Evolutionary conservation across 495 filamentous ascomycete species (phyloP).

Genomic region (Aspergillus asperescens): DNA sequence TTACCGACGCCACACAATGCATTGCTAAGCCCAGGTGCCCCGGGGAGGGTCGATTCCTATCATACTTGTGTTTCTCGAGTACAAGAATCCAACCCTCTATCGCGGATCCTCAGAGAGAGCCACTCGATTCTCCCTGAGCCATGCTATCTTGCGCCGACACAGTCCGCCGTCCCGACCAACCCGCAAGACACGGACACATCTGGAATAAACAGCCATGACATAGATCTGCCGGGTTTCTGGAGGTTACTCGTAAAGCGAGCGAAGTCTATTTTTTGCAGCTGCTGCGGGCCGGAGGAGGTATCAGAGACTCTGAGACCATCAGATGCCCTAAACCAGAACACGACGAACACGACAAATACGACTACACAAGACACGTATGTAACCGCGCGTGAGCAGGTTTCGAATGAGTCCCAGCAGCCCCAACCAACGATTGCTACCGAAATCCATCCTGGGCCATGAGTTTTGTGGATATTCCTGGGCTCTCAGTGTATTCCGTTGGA

Average conservation of each 20-base stretch:
- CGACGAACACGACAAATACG: conserved; percentile 4
- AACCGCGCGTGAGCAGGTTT: conserved; percentile 23
- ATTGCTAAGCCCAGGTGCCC: not conserved
- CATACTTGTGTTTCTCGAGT: conserved; percentile 7
- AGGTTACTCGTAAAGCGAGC: not conserved
- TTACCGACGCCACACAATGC: not conserved
- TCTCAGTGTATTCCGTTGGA: not conserved
- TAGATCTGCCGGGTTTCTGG: conserved; percentile 6
- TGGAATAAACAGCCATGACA: not conserved
- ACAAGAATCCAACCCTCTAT: not conserved
- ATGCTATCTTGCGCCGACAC: conserved; percentile 6
- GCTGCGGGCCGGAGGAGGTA: conserved; percentile 9
- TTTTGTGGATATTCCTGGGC: not conserved
- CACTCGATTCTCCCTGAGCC: not conserved
- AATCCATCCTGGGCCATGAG: not conserved
- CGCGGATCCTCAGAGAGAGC: not conserved
- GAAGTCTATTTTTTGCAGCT: conserved; percentile 19
- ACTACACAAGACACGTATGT: conserved; percentile 27
- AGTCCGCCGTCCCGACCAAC: conserved; percentile 4
- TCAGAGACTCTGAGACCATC: conserved; percentile 2
- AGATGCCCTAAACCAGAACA: not conserved
- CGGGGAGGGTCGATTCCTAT: conserved; percentile 5
- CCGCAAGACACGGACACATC: not conserved
- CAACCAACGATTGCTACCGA: not conserved
- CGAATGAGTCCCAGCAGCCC: conserved; percentile 11